phyloP scores from a whole-genome alignment of 192 early-diverging fungal species.

The Coemansia aciculifera region DNA sequence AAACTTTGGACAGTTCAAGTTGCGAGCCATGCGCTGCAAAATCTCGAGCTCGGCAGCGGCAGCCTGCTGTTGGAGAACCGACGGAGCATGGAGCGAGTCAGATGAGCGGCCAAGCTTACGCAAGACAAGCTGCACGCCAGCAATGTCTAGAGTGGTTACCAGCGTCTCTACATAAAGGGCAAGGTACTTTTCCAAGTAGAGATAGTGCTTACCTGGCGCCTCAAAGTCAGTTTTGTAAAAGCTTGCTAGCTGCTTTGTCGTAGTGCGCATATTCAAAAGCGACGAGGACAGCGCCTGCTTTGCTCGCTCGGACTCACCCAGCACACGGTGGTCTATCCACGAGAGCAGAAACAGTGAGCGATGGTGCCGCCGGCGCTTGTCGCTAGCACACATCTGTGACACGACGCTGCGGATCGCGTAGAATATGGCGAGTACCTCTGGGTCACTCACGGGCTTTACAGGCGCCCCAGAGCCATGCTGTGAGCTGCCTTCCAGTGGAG shows the following conservation, averaged over 20 bases:
- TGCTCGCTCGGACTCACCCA: constrained; percentile 28
- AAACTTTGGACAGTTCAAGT: constrained; percentile 43
- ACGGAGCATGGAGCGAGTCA: constrained; percentile 23
- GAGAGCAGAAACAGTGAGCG: constrained; percentile 37
- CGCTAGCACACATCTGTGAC: constrained; percentile 30
- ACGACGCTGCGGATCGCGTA: constrained; percentile 21
- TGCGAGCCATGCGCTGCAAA: constrained; percentile 27
- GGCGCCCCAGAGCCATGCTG: not conserved
- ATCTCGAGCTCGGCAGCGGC: constrained; percentile 19
- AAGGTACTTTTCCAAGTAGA: constrained; percentile 54
- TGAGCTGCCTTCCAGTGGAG: not conserved
- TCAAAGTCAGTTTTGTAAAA: constrained; percentile 57
- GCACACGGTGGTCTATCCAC: constrained; percentile 41
- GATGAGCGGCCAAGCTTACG: constrained; percentile 49
- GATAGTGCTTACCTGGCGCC: constrained; percentile 49
- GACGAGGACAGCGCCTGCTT: constrained; percentile 35
- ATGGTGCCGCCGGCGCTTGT: constrained; percentile 50
- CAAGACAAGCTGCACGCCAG: constrained; percentile 27
- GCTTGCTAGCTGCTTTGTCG: constrained; percentile 43
- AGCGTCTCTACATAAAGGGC: constrained; percentile 37
- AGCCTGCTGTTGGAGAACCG: constrained; percentile 8
- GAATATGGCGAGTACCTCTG: not conserved
- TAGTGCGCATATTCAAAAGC: constrained; percentile 43
- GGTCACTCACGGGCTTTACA: not conserved
- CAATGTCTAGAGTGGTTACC: constrained; percentile 35